A percentile compares a stretch with the other conserved stretches of the same genome.
These are phyloP conservation scores for Hypoxylon sp. DNA, from an alignment of 2,329 filamentous ascomycete species.

Conservation along the genomic window DNA sequence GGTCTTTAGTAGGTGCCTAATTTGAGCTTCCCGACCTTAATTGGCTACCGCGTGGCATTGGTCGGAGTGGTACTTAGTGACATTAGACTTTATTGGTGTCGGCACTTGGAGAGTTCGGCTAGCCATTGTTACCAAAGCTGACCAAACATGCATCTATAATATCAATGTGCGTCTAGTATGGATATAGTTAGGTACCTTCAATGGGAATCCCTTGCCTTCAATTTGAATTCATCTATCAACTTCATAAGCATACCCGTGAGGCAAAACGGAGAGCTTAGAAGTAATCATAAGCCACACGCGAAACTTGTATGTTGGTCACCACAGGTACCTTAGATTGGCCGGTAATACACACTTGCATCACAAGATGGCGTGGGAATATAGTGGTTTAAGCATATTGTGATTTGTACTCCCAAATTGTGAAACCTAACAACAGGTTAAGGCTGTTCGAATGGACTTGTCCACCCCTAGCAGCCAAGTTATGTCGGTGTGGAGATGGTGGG, in stretches of 20 bases:
- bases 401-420: neutral
- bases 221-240: too few species aligned
- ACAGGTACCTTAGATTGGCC: neutral
- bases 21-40: conserved; percentile 3
- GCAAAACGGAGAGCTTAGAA: neutral
- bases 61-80: neutral
- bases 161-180: neutral
- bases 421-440: neutral
- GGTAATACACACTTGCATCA: neutral
- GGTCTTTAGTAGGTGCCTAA: conserved; percentile 28
- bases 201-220: neutral
- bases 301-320: neutral
- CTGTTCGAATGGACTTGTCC: neutral
- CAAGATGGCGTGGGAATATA: neutral
- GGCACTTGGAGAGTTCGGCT: conserved; percentile 21
- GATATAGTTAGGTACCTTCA: neutral
- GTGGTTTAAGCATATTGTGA: neutral
- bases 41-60: conserved; percentile 22
- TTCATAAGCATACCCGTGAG: too few species aligned
- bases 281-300: neutral
- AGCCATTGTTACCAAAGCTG: neutral
- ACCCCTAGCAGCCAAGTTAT: neutral
- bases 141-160: neutral
- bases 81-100: conserved; percentile 21
- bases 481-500: neutral